Evolutionary conservation across 805 yeast genomes (phyloP), one percentile per base, ranked within the genome.

Genomic region (Phaffomyces thermotolerans): DNA sequence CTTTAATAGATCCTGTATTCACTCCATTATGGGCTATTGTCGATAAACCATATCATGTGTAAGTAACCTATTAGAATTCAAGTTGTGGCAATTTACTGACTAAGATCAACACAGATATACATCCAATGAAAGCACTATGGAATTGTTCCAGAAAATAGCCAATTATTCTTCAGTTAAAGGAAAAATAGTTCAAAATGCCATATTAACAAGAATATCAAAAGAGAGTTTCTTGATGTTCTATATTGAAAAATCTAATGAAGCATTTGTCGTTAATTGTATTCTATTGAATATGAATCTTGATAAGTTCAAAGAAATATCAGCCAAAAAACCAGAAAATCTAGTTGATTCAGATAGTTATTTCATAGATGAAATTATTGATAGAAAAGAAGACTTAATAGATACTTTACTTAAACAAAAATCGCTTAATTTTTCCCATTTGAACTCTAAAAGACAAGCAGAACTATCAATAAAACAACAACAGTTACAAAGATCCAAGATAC

Each of bases 11-110:
- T 31, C 53, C 57, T 1, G 17, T 36, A 1, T 49, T 29, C 24
- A 52, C 58, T 6, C 62, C 62, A 1, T 23, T 56, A 0, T 57
- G 62, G 62, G 36, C 57, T 17, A 53, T 57, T 3, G 45, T 56
- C 5, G 60, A 56, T 27, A 55, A 56, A 37, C 57, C 60, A 8
- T 56, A 57, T 33, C 46, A 48, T 24, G 54, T 57, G 58, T 56
- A 29, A 48, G 57, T 54, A 20, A 5, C 12, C 13, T 10, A 27
- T 10, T 27, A 10, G 6, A 27, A 10, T 27, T 27, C 27, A 3
- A 15, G 7, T 10, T 18, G 9, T 17, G 6, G 23, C 8, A 17
- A 18, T 20, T 20, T n/a, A 29, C 8, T 18, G 8, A 17, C 13
- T 24, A 23, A 14, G 31, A 42, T 47, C 40, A 32, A 43, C 42